A percentile compares a stretch with the other conserved stretches of the same genome.
phyloP scores from a whole-genome alignment of 768 basidiomycete species.

The Hygrocybe coccinea region DNA sequence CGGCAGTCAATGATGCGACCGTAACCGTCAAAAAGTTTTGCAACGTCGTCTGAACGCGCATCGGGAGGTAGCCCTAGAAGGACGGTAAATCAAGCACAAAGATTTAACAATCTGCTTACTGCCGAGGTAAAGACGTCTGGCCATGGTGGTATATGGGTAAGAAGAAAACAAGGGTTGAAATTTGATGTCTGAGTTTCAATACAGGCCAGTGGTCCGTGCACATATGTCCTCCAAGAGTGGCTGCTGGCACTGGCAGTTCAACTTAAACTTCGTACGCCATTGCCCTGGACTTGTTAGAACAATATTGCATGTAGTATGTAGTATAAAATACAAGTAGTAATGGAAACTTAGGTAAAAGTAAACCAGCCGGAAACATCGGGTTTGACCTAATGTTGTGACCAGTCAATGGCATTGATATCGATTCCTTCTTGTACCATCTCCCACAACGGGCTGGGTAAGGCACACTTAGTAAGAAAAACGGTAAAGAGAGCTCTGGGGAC shows the following conservation, averaged over 20 bases:
- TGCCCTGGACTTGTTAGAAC: neutral
- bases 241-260: no score
- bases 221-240: no score
- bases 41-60: slow-evolving; percentile 76
- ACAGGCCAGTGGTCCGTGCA: slow-evolving; percentile 21
- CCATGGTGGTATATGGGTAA: slow-evolving; percentile 51
- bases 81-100: neutral
- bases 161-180: slow-evolving; percentile 23
- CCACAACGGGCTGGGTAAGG: slow-evolving; percentile 74
- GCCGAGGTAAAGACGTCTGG: slow-evolving; percentile 81
- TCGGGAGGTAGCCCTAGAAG: slow-evolving; percentile 73
- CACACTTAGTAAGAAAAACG: slow-evolving; percentile 8
- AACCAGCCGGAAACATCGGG: neutral
- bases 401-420: slow-evolving; percentile 90
- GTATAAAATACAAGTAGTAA: slow-evolving; percentile 8
- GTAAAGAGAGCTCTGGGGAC: slow-evolving; percentile 16
- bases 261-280: neutral
- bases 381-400: slow-evolving; percentile 75
- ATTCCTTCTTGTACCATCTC: slow-evolving; percentile 99
- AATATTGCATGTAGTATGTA: neutral
- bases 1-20: slow-evolving; percentile 86
- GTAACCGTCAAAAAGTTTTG: slow-evolving; percentile 86
- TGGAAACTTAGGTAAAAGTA: neutral
- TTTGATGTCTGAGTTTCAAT: slow-evolving; percentile 42
- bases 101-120: slow-evolving; percentile 42